A percentile compares a stretch with the other conserved stretches of the same genome.
phyloP scores from a whole-genome alignment of 352 stramenopile genomes.

The Thalassiosira oceanica region DNA sequence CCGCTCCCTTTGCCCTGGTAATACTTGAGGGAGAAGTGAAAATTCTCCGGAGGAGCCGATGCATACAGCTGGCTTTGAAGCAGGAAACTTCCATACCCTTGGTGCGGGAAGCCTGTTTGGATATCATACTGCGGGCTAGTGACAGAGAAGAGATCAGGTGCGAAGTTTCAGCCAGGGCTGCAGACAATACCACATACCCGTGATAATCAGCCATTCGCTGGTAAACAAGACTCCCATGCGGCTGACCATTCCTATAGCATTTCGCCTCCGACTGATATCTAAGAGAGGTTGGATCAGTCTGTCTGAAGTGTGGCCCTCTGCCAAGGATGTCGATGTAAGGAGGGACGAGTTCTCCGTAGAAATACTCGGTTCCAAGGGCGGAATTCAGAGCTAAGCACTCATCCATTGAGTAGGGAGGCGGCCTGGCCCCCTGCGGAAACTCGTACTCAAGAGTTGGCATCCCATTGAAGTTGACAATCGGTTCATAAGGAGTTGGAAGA shows the following conservation, averaged over 20 bases:
- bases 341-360: slow-evolving; percentile 92
- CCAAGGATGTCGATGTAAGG: slow-evolving; percentile 93
- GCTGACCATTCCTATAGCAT: slow-evolving; percentile 92
- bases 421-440: slow-evolving; percentile 72
- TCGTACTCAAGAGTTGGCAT: slow-evolving; percentile 72
- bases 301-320: slow-evolving; percentile 88
- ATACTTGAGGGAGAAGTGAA: slow-evolving; percentile 56
- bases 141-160: too few relatives aligned
- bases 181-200: too few relatives aligned
- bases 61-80: slow-evolving; percentile 75
- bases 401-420: slow-evolving; percentile 85
- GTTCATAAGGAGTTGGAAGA: slow-evolving; percentile 88
- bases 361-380: slow-evolving; percentile 80
- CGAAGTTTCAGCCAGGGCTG: too few relatives aligned
- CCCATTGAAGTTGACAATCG: slow-evolving; percentile 77
- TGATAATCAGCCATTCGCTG: slow-evolving; percentile 92
- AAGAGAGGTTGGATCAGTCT: slow-evolving; percentile 70
- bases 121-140: slow-evolving; percentile 92
- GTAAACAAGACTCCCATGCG: slow-evolving; percentile 87
- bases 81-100: slow-evolving; percentile 88
- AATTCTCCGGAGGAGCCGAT: slow-evolving; percentile 37
- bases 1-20: slow-evolving; percentile 51
- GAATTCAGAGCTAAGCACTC: slow-evolving; percentile 88
- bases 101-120: slow-evolving; percentile 86
- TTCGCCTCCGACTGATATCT: slow-evolving; percentile 76